These are phyloP conservation scores for Trichoderma guizhouense DNA, from an alignment of 2,329 filamentous ascomycete species.

Conservation along the genomic window DNA sequence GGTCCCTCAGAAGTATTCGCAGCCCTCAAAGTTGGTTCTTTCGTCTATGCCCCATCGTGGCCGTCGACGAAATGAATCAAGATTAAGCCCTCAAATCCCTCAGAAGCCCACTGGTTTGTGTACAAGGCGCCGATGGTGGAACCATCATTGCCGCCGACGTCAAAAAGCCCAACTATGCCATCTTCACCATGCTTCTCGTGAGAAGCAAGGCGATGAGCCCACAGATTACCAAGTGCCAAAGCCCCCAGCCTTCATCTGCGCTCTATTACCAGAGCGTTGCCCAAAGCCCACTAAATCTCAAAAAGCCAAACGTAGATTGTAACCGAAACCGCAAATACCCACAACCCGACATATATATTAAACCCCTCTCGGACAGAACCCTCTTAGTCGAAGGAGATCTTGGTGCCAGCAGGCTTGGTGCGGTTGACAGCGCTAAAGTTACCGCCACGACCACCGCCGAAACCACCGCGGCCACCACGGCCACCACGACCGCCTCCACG, in stretches of 20 bases:
- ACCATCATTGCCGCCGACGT: conserved; percentile 29
- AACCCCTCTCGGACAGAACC: conserved; percentile 33
- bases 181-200: conserved; percentile 15
- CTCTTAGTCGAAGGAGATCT: conserved; percentile 64
- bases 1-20: conserved; percentile 38
- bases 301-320: conserved; percentile 38
- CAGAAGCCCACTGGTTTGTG: conserved; percentile 37
- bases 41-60: conserved; percentile 22
- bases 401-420: conserved; percentile 59
- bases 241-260: conserved; percentile 57
- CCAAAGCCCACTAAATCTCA: conserved; percentile 49
- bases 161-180: conserved; percentile 33
- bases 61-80: conserved; percentile 29
- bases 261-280: conserved; percentile 44
- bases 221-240: conserved; percentile 38
- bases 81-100: conserved; percentile 39
- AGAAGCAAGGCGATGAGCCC: conserved; percentile 36
- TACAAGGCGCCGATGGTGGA: conserved; percentile 26
- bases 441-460: conserved; percentile 48
- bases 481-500: conserved; percentile 52
- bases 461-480: conserved; percentile 45
- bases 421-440: conserved; percentile 51
- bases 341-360: conserved; percentile 39
- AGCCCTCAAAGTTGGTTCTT: conserved; percentile 33
- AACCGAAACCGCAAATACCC: conserved; percentile 55